phyloP scores from a whole-genome alignment of 2,329 filamentous ascomycete species.

The Drechslerella coelobrocha region DNA sequence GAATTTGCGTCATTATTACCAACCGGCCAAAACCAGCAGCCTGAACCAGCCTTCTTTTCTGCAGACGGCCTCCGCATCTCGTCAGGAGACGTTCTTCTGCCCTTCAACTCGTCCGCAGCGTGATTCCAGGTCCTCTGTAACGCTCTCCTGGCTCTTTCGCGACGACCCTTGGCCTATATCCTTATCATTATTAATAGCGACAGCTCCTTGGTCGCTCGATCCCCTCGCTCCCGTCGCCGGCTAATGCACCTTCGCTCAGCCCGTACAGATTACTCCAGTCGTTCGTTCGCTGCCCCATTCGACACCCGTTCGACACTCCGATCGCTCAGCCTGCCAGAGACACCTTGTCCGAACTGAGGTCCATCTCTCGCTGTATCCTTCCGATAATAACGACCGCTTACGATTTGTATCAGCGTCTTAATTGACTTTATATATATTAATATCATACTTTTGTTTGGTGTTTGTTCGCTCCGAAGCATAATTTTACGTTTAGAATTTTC shows the following conservation, averaged over 20 bases:
- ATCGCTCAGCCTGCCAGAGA: background rate
- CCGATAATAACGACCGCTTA: background rate
- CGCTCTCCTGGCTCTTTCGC: background rate
- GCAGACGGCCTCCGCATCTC: background rate
- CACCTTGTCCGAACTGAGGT: background rate
- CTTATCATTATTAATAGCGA: background rate
- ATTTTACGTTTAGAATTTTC: conserved; percentile 3
- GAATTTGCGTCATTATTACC: conserved; percentile 51
- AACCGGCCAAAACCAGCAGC: background rate
- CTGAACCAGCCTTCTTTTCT: conserved; percentile 4
- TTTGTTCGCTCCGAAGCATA: background rate
- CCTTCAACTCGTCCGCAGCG: background rate
- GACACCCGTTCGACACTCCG: background rate
- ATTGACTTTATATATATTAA: background rate
- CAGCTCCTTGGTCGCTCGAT: background rate
- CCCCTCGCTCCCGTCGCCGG: conserved; percentile 5
- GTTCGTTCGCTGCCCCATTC: background rate
- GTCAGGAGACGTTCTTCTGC: background rate
- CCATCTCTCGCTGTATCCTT: background rate
- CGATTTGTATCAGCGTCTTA: background rate
- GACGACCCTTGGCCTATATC: background rate
- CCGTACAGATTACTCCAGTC: background rate
- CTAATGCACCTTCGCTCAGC: background rate
- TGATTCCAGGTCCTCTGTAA: background rate
- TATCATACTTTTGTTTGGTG: background rate